Evolutionary conservation across 106 monocot genomes (phyloP).

Genomic region (Dactylorhiza incarnata): DNA sequence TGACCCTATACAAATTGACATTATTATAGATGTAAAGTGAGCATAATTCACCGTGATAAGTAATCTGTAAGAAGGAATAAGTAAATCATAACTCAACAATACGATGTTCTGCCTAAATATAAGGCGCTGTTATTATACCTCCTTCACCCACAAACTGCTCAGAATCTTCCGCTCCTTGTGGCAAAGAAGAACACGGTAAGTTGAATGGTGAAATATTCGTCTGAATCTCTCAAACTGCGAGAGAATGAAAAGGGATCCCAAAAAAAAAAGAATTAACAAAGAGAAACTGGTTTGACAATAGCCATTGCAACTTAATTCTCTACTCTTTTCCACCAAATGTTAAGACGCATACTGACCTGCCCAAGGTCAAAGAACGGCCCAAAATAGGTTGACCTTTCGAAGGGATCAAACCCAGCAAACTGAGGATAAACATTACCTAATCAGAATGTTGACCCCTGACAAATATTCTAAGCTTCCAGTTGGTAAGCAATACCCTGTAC

Average conservation of each 20-base stretch:
- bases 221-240: constrained; percentile 85
- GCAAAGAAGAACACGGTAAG: constrained; percentile 70
- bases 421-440: constrained; percentile 12
- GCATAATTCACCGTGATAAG: neutral
- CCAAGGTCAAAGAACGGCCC: constrained; percentile 87
- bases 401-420: constrained; percentile 98
- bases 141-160: constrained; percentile 74
- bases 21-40: neutral
- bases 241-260: constrained; percentile 1
- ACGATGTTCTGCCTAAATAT: neutral
- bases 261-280: neutral
- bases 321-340: neutral
- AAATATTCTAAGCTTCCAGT: neutral
- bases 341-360: constrained; percentile 39
- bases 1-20: constrained; percentile 33
- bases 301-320: neutral
- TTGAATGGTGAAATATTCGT: constrained; percentile 90
- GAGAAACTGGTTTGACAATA: neutral
- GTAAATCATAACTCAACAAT: too few species aligned
- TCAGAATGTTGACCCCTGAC: constrained; percentile 3
- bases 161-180: constrained; percentile 75
- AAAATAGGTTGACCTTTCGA: constrained; percentile 89
- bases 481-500: constrained; percentile 58
- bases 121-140: constrained; percentile 29
- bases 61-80: neutral